Percentiles rank a stretch among this genome's conserved stretches.
Evolutionary conservation across 1,284 basidiomycete species (phyloP).

Genomic region (Rhodotorula sp.): DNA sequence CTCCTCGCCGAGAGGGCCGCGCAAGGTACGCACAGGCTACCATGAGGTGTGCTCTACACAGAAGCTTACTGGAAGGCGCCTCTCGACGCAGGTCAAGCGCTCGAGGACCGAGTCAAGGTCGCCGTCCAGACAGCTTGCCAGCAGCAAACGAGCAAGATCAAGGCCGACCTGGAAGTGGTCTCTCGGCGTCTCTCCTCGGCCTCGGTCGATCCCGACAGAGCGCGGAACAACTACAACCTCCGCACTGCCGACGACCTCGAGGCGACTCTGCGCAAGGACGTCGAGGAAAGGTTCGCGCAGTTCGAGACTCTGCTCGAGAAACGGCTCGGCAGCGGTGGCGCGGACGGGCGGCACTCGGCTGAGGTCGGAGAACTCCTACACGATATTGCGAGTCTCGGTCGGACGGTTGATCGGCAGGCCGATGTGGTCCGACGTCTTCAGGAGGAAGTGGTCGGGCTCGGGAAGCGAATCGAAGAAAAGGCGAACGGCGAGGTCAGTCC

Average conservation of each 20-base stretch:
- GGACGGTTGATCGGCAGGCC: too few species aligned
- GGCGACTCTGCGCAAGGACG: not conserved
- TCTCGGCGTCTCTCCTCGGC: not conserved
- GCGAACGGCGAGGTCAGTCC: too few species aligned
- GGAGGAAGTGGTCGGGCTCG: too few species aligned
- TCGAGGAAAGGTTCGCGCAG: not conserved
- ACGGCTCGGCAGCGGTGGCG: too few species aligned
- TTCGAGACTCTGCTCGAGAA: not conserved
- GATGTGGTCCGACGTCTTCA: too few species aligned
- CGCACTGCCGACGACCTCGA: too few species aligned
- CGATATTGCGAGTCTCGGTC: too few species aligned
- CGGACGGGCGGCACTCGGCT: too few species aligned
- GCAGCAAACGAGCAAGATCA: not conserved
- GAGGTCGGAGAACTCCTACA: too few species aligned
- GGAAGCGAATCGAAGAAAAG: too few species aligned
- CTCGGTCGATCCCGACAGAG: not conserved
- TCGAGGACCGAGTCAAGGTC: slow-evolving; percentile 5
- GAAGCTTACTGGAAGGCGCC: not conserved
- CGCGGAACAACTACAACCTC: too few species aligned
- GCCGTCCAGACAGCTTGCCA: slow-evolving; percentile 2
- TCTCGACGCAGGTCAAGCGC: not conserved
- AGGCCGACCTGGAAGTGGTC: slow-evolving; percentile 4
- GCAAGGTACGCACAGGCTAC: not conserved
- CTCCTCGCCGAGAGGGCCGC: not conserved
- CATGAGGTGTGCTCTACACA: not conserved